A percentile compares a stretch with the other conserved stretches of the same genome.
phyloP scores from a whole-genome alignment of 1,139 yeast genomes.

The Geotrichum phurueaensis region DNA sequence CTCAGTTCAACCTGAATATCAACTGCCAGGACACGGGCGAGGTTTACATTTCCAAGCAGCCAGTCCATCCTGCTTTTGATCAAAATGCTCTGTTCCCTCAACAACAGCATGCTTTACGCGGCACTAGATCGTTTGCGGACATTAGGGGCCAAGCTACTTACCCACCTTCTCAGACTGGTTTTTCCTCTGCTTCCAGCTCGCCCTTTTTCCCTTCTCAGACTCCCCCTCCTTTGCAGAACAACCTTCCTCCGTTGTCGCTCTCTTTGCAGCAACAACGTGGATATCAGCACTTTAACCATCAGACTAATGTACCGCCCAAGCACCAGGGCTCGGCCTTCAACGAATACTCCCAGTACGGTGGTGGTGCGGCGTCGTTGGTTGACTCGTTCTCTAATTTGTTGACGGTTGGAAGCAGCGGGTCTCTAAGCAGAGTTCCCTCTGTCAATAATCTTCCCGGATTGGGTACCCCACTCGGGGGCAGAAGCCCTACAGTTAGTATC shows the following conservation, averaged over 20 bases:
- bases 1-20: slow-evolving; percentile 46
- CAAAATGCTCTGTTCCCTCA: background rate
- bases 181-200: slow-evolving; percentile 25
- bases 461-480: slow-evolving; percentile 2
- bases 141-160: slow-evolving; percentile 33
- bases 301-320: background rate
- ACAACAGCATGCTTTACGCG: slow-evolving; percentile 34
- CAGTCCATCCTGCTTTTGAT: background rate
- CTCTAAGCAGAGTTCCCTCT: slow-evolving; percentile 15
- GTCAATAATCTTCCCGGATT: slow-evolving; percentile 10
- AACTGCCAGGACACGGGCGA: slow-evolving; percentile 25
- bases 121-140: slow-evolving; percentile 51
- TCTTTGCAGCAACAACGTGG: slow-evolving; percentile 27
- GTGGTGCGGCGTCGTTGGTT: slow-evolving; percentile 20
- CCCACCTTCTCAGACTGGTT: slow-evolving; percentile 25
- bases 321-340: background rate
- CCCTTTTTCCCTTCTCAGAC: slow-evolving; percentile 30
- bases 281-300: background rate
- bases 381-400: slow-evolving; percentile 26
- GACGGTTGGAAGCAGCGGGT: slow-evolving; percentile 17
- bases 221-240: slow-evolving; percentile 23
- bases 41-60: slow-evolving; percentile 9
- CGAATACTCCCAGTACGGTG: slow-evolving; percentile 5
- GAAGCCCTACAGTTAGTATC: slow-evolving; percentile 14
- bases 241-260: slow-evolving; percentile 18